Conservation (phyloP, 1,284 basidiomycete species). For the Ceratobasidium sp. region DNA sequence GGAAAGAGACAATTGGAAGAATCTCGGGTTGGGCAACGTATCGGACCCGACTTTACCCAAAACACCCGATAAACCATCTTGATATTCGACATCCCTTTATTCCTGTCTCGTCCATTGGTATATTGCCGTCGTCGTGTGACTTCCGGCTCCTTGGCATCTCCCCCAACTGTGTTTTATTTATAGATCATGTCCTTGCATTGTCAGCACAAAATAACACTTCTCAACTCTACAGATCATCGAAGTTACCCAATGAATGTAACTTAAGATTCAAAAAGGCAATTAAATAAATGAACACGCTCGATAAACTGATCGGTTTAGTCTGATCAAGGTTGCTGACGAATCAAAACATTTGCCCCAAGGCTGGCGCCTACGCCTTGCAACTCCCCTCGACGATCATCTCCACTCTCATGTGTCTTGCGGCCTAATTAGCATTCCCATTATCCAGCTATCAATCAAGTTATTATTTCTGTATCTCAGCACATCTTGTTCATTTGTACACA, state of each 20-base stretch:
- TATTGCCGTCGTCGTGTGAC: neutral
- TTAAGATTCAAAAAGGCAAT: no score
- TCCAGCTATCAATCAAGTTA: neutral
- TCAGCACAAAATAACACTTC: neutral
- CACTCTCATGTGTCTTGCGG: neutral
- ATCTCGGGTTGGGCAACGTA: constrained; percentile 74
- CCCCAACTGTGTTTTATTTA: neutral
- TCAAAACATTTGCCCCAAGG: neutral
- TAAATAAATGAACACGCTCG: no score
- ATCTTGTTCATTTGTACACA: constrained; percentile 28
- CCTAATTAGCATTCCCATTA: neutral
- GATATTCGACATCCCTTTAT: neutral
- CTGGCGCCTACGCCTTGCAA: neutral
- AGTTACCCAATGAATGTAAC: no score
- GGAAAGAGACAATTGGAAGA: constrained; percentile 87
- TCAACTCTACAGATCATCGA: no score
- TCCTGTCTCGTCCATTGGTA: neutral
- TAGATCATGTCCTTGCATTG: neutral
- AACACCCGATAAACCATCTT: constrained; percentile 2
- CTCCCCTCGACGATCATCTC: constrained; percentile 13
- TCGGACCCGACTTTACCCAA: constrained; percentile 5
- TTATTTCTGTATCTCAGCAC: neutral
- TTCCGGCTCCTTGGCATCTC: neutral
- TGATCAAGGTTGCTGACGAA: neutral
- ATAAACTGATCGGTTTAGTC: neutral